These are phyloP conservation scores for Petunia axillaris DNA, from an alignment of 257 asterid species.

Conservation along the genomic window DNA sequence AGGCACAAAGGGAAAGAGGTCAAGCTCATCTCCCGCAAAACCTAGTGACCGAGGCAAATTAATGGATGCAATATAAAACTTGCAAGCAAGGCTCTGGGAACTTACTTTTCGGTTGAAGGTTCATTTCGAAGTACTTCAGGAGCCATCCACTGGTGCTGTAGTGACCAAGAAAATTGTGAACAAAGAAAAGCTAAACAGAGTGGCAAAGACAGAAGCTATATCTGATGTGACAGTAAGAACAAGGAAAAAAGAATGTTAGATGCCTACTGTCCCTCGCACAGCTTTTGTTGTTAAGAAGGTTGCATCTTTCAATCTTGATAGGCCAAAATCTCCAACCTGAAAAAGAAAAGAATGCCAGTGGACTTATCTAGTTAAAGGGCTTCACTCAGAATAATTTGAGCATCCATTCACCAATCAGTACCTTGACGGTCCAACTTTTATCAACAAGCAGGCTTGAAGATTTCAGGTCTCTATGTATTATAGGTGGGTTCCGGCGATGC, in stretches of 20 bases:
- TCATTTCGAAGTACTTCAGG: slow-evolving; percentile 87
- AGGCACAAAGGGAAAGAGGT: neutral
- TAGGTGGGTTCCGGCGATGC: slow-evolving; percentile 81
- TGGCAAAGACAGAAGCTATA: neutral
- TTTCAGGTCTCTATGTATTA: slow-evolving; percentile 83
- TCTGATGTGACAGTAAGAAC: neutral
- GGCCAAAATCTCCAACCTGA: slow-evolving; percentile 87
- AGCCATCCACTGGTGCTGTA: slow-evolving; percentile 93
- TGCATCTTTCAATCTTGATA: slow-evolving; percentile 62
- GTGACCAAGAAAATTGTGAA: neutral
- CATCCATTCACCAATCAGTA: slow-evolving; percentile 28
- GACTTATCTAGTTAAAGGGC: neutral
- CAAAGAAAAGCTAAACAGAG: neutral
- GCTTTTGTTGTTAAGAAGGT: slow-evolving; percentile 64
- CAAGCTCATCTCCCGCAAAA: neutral
- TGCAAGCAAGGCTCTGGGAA: slow-evolving; percentile 17
- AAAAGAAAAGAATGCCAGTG: neutral
- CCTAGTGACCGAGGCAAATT: neutral
- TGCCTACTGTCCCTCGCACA: slow-evolving; percentile 75
- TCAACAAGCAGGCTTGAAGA: slow-evolving; percentile 81
- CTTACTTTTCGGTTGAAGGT: slow-evolving; percentile 79
- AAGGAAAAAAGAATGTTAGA: slow-evolving; percentile 21
- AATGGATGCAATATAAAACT: neutral
- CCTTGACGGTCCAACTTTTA: slow-evolving; percentile 86
- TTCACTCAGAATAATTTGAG: neutral